Evolutionary conservation across 768 basidiomycete genomes (phyloP).

Genomic region (Termitomyces sp.): DNA sequence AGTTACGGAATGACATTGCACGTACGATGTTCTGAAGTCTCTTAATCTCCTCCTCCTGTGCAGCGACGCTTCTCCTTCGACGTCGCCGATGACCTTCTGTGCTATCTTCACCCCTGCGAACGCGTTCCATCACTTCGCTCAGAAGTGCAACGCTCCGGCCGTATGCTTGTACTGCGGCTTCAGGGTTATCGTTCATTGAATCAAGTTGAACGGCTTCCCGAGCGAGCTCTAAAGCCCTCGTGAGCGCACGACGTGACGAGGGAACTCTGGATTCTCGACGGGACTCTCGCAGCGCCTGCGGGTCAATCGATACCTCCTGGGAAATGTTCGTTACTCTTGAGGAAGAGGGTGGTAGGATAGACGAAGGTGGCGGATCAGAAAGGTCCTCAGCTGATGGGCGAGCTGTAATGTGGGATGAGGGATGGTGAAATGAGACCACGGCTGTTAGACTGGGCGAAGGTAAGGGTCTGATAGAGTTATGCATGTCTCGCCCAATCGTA

Average conservation of each 20-base stretch:
- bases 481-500: constrained; percentile 21
- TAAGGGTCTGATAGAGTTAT: constrained; percentile 29
- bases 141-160: constrained; percentile 80
- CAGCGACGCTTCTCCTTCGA: constrained; percentile 75
- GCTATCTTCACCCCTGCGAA: constrained; percentile 79
- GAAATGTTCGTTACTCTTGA: constrained; percentile 23
- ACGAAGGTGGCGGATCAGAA: constrained; percentile 54
- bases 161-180: constrained; percentile 87
- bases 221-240: constrained; percentile 80
- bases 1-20: constrained; percentile 7
- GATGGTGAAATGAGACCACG: constrained; percentile 54
- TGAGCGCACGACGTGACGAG: constrained; percentile 83
- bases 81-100: constrained; percentile 53
- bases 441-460: constrained; percentile 49
- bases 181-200: constrained; percentile 81
- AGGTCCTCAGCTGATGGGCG: constrained; percentile 42
- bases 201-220: constrained; percentile 88
- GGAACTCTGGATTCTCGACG: constrained; percentile 52
- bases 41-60: constrained; percentile 86
- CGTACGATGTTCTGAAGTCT: constrained; percentile 85
- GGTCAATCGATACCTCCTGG: constrained; percentile 39
- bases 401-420: constrained; percentile 19
- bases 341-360: constrained; percentile 37
- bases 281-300: constrained; percentile 38
- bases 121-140: constrained; percentile 90